These are phyloP conservation scores for Xenosphaeropsis pyriputrescens DNA, from an alignment of 2,329 filamentous ascomycete species.

Conservation along the genomic window DNA sequence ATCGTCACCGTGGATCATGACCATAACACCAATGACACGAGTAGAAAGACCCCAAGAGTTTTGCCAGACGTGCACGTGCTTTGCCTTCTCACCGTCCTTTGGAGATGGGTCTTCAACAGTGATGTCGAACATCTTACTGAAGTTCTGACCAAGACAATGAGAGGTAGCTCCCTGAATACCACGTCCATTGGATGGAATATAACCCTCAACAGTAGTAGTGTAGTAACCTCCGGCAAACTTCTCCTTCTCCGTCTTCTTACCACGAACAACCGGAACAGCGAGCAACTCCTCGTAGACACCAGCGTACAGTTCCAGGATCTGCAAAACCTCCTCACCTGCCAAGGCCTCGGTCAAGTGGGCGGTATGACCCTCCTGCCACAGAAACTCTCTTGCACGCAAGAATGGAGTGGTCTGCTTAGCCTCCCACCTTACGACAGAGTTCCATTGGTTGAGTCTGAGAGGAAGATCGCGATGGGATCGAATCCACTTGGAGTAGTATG, in stretches of 20 bases:
- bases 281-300: conserved; percentile 86
- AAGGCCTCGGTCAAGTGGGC: conserved; percentile 76
- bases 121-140: conserved; percentile 98
- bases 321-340: conserved; percentile 72
- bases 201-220: conserved; percentile 93
- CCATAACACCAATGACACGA: conserved; percentile 95
- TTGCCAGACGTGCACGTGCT: conserved; percentile 84
- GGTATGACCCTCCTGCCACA: conserved; percentile 82
- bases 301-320: conserved; percentile 90
- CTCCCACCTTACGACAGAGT: conserved; percentile 87
- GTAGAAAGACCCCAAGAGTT: conserved; percentile 99
- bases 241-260: conserved; percentile 90
- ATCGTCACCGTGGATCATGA: conserved; percentile 95
- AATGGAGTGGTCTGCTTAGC: conserved; percentile 87
- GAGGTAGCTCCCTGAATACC: conserved; percentile 95
- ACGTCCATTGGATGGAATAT: conserved; percentile 87
- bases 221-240: conserved; percentile 96
- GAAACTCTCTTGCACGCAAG: conserved; percentile 82
- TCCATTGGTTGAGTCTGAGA: conserved; percentile 94
- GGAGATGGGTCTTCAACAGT: conserved; percentile 80
- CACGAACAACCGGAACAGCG: conserved; percentile 87
- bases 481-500: conserved; percentile 94
- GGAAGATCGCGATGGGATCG: conserved; percentile 90
- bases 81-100: conserved; percentile 58
- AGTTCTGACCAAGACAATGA: conserved; percentile 86